Conservation (phyloP, 2,329 filamentous ascomycete species). For the Clathrospora elynae region DNA sequence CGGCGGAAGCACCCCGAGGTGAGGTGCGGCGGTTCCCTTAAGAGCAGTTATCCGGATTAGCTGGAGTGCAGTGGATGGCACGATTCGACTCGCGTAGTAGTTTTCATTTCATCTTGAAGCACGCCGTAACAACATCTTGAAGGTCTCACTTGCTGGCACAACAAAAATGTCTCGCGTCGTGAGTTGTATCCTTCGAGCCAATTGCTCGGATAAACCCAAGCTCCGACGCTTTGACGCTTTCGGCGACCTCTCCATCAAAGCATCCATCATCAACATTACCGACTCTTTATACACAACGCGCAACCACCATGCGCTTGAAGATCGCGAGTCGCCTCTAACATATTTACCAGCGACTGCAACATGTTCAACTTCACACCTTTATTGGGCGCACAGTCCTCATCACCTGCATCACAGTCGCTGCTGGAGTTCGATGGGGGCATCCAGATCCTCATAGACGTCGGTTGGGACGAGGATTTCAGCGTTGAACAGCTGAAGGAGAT, state of each 20-base stretch:
- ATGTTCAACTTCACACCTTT: slow-evolving; percentile 98
- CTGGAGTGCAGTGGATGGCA: too few relatives aligned
- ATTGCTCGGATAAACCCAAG: too few relatives aligned
- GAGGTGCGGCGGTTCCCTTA: too few relatives aligned
- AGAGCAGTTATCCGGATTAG: too few relatives aligned
- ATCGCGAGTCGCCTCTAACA: slow-evolving; percentile 6
- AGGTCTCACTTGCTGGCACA: too few relatives aligned
- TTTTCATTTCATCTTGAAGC: too few relatives aligned
- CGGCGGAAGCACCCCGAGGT: too few relatives aligned
- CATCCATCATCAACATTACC: slow-evolving; percentile 8
- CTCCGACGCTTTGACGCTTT: slow-evolving; percentile 15
- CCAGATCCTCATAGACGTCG: slow-evolving; percentile 91
- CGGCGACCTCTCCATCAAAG: slow-evolving; percentile 6
- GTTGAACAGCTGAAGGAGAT: slow-evolving; percentile 80
- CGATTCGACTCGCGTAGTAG: too few relatives aligned
- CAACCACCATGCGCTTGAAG: slow-evolving; percentile 12
- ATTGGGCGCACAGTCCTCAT: slow-evolving; percentile 86
- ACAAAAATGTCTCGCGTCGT: too few relatives aligned
- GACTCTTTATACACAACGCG: slow-evolving; percentile 1
- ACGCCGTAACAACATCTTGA: too few relatives aligned
- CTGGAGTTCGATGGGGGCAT: slow-evolving; percentile 95
- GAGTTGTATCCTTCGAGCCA: too few relatives aligned
- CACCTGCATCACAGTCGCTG: slow-evolving; percentile 89
- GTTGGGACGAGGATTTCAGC: slow-evolving; percentile 94
- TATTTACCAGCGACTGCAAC: slow-evolving; percentile 9